phyloP scores from a whole-genome alignment of 805 yeast species.

The Nakazawaea molendinolei region DNA sequence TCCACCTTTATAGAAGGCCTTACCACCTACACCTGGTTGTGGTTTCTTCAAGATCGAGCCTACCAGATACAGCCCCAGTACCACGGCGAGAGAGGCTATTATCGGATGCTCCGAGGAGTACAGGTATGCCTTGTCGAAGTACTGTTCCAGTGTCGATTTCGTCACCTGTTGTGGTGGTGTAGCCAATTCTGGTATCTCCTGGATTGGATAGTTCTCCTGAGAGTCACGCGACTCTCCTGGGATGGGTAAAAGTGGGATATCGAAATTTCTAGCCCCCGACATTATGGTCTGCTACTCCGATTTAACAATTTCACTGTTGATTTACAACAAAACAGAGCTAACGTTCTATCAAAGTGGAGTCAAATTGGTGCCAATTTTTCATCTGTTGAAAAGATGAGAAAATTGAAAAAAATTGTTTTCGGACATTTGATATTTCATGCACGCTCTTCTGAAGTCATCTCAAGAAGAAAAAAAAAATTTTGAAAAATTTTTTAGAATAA shows the following conservation, averaged over 20 bases:
- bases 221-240: conserved; percentile 39
- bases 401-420: too few species aligned
- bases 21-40: conserved; percentile 61
- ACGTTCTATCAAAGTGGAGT: too few species aligned
- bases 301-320: too few species aligned
- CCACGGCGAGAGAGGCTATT: conserved; percentile 62
- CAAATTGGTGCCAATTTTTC: too few species aligned
- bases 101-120: conserved; percentile 75
- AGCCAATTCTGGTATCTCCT: conserved; percentile 18
- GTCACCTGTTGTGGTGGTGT: conserved; percentile 19
- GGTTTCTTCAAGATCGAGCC: conserved; percentile 62
- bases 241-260: conserved; percentile 48
- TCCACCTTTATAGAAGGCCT: conserved; percentile 76
- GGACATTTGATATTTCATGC: not conserved
- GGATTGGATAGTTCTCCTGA: conserved; percentile 8
- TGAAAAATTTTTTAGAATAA: not conserved
- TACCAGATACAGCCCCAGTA: conserved; percentile 53
- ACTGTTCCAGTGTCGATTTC: conserved; percentile 47
- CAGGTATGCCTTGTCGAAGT: conserved; percentile 52
- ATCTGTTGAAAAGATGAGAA: too few species aligned
- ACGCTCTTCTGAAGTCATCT: too few species aligned
- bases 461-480: not conserved
- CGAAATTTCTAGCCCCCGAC: too few species aligned
- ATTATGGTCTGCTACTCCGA: too few species aligned
- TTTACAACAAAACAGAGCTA: too few species aligned